phyloP scores from a whole-genome alignment of 768 basidiomycete genomes.

The Candolleomyces eurysporus region DNA sequence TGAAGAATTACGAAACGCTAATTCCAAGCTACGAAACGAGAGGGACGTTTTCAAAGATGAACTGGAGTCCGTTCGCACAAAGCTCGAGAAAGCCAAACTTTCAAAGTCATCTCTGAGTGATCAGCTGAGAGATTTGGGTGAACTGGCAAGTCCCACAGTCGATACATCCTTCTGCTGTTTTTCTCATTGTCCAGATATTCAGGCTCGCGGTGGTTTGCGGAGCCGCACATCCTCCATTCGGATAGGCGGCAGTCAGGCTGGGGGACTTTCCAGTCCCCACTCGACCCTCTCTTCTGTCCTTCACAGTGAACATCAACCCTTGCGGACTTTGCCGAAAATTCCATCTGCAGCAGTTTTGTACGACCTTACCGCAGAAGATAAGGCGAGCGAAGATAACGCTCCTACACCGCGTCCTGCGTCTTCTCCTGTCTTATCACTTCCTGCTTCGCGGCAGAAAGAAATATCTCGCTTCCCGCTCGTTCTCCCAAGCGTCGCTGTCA shows the following conservation, averaged over 20 bases:
- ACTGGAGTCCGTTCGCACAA: slow-evolving; percentile 19
- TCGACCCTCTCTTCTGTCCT: not conserved
- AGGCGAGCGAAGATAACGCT: not conserved
- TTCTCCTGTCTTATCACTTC: slow-evolving; percentile 13
- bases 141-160: not conserved
- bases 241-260: not conserved
- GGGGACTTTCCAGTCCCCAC: not conserved
- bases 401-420: slow-evolving; percentile 6
- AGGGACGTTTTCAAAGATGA: slow-evolving; percentile 21
- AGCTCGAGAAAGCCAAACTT: slow-evolving; percentile 27
- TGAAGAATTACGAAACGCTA: slow-evolving; percentile 16
- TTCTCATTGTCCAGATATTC: not conserved
- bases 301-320: not conserved
- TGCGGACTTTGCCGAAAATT: not conserved
- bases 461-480: slow-evolving; percentile 23
- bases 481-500: slow-evolving; percentile 19
- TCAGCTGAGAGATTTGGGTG: slow-evolving; percentile 1
- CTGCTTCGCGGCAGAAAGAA: slow-evolving; percentile 16
- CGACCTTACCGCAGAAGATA: not conserved
- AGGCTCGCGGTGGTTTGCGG: not conserved
- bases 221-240: not conserved
- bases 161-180: not conserved
- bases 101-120: not conserved
- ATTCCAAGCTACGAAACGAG: slow-evolving; percentile 18
- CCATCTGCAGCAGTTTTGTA: not conserved